Evolutionary conservation across 768 basidiomycete genomes (phyloP).

Genomic region (Phylloporus sp.): DNA sequence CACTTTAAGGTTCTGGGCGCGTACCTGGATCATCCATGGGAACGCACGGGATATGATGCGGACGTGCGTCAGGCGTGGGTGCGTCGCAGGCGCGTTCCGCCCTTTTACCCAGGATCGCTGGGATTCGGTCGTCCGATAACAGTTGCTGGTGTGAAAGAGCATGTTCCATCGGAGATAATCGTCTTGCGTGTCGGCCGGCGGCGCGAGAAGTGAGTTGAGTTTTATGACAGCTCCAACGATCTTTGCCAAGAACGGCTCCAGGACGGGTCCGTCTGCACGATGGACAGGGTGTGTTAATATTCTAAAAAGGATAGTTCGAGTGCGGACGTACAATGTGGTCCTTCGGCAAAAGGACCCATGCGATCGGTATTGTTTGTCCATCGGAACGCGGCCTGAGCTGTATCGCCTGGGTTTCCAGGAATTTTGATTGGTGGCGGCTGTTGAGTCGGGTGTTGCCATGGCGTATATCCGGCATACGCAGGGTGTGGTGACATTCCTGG

Average conservation of each 20-base stretch:
- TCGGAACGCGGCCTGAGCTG: constrained; percentile 25
- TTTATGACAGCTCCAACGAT: constrained; percentile 43
- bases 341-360: constrained; percentile 36
- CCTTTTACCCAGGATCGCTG: constrained; percentile 62
- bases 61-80: constrained; percentile 51
- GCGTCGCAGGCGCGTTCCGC: constrained; percentile 59
- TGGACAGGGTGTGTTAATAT: constrained; percentile 13
- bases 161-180: constrained; percentile 70
- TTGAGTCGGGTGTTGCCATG: constrained; percentile 26
- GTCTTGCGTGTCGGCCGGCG: constrained; percentile 38
- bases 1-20: constrained; percentile 38
- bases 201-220: constrained; percentile 60
- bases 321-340: constrained; percentile 37
- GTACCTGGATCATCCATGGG: constrained; percentile 52
- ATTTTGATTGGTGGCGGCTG: constrained; percentile 22
- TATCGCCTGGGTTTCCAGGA: constrained; percentile 21
- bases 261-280: constrained; percentile 60
- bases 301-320: not conserved
- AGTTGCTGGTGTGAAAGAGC: constrained; percentile 57
- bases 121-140: constrained; percentile 59
- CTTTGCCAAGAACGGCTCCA: constrained; percentile 53
- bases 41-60: constrained; percentile 49
- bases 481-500: constrained; percentile 24
- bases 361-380: constrained; percentile 30
- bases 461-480: constrained; percentile 20